Evolutionary conservation across 345 rosid species (phyloP).

Genomic region (Eucalyptus cloeziana): DNA sequence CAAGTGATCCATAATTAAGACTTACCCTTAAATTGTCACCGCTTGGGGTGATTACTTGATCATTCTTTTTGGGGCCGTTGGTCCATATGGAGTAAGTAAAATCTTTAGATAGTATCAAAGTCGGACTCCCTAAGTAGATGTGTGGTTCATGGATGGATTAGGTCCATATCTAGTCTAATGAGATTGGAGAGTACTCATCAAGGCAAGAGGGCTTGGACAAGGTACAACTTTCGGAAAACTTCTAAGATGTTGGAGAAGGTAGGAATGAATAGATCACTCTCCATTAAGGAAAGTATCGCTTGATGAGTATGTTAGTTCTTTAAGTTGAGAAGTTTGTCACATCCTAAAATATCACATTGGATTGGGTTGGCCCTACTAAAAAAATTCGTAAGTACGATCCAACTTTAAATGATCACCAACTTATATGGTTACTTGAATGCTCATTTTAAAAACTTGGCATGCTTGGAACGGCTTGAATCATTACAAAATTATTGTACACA

Average conservation of each 20-base stretch:
- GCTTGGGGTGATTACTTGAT: not conserved
- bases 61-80: not conserved
- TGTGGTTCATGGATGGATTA: not conserved
- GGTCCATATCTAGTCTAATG: not conserved
- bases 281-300: not conserved
- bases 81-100: not conserved
- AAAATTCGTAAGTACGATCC: not conserved
- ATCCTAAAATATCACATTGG: not conserved
- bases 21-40: not conserved
- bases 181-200: not conserved
- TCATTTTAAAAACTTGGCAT: not conserved
- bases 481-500: not conserved
- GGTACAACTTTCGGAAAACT: not conserved
- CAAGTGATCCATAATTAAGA: not conserved
- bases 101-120: not conserved
- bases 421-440: not conserved
- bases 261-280: not conserved
- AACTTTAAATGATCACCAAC: not conserved
- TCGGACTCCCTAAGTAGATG: not conserved
- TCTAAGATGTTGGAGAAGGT: not conserved
- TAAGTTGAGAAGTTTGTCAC: not conserved
- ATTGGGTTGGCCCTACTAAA: not conserved
- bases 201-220: not conserved
- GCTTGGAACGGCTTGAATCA: fast-evolving
- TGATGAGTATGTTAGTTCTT: not conserved